Evolutionary conservation across 1,284 basidiomycete genomes (phyloP).

Genomic region (Leccinum griseonigrum): DNA sequence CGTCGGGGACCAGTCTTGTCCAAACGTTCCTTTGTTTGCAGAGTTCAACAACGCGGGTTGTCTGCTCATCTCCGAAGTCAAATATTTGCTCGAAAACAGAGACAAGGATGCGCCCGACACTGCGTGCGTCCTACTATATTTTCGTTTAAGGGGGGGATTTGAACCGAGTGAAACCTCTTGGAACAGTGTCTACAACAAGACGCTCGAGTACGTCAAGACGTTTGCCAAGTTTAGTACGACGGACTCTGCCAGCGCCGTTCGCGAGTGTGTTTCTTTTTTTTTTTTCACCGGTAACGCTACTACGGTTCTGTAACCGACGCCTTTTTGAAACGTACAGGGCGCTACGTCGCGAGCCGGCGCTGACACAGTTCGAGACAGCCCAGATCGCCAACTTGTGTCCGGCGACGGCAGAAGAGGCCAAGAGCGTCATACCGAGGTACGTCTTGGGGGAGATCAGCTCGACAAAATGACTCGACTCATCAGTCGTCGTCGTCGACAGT

Average conservation of each 20-base stretch:
- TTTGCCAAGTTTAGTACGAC: slow-evolving; percentile 89
- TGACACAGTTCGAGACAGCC: slow-evolving; percentile 90
- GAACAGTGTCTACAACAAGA: slow-evolving; percentile 86
- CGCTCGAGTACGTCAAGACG: slow-evolving; percentile 86
- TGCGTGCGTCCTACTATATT: slow-evolving; percentile 48
- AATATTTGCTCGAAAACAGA: slow-evolving; percentile 82
- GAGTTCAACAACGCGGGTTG: slow-evolving; percentile 92
- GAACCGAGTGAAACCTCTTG: background rate
- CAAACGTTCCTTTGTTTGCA: slow-evolving; percentile 26
- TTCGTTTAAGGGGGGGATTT: background rate
- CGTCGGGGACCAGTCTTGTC: background rate
- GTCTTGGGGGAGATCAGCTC: background rate
- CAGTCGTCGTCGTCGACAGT: slow-evolving; percentile 29
- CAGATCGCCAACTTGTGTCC: slow-evolving; percentile 91
- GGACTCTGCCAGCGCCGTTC: slow-evolving; percentile 83
- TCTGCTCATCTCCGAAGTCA: slow-evolving; percentile 88
- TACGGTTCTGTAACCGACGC: background rate
- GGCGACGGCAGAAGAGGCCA: slow-evolving; percentile 85
- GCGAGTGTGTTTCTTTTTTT: slow-evolving; percentile 57
- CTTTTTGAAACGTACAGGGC: slow-evolving; percentile 44
- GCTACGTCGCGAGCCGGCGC: slow-evolving; percentile 66
- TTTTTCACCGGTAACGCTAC: background rate
- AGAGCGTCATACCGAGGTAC: slow-evolving; percentile 86
- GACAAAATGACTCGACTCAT: background rate
- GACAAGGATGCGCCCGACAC: slow-evolving; percentile 84